Conservation (phyloP, 257 asterid species). For the Perilla frutescens region DNA sequence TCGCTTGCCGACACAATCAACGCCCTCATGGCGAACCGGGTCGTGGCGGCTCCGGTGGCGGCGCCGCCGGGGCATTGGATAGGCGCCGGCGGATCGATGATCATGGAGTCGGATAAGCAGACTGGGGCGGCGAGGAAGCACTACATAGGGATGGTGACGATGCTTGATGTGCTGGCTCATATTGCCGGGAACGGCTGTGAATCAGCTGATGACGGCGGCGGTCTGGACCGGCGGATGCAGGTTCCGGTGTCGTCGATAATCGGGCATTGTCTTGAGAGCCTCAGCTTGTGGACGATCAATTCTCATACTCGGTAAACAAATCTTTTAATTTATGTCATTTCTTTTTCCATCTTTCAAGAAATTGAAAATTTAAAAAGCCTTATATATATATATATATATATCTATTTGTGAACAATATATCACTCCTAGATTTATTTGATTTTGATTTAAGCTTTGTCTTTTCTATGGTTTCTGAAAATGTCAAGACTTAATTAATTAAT, state of each 20-base stretch:
- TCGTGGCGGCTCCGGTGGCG: constrained; percentile 85
- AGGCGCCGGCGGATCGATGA: constrained; percentile 99
- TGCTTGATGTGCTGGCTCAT: constrained; percentile 84
- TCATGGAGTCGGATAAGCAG: constrained; percentile 81
- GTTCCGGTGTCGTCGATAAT: constrained; percentile 83
- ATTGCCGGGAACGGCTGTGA: constrained; percentile 56
- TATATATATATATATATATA: too few relatives aligned
- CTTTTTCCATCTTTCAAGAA: neutral
- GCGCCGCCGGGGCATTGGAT: constrained; percentile 99
- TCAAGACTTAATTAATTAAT: too few relatives aligned
- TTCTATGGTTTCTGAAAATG: too few relatives aligned
- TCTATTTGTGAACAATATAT: neutral
- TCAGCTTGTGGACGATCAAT: constrained; percentile 89
- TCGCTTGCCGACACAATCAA: constrained; percentile 80
- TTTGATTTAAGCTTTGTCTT: too few relatives aligned
- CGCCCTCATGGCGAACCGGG: constrained; percentile 65
- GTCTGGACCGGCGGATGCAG: constrained; percentile 63
- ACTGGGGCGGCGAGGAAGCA: constrained; percentile 93
- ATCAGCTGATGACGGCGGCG: constrained; percentile 34
- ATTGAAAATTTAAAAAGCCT: too few relatives aligned
- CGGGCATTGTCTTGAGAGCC: constrained; percentile 90
- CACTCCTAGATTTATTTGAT: too few relatives aligned
- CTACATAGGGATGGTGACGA: constrained; percentile 88
- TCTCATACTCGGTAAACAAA: constrained; percentile 58
- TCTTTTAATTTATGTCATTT: too few relatives aligned